A percentile compares a stretch with the other conserved stretches of the same genome.
Conservation (phyloP, 225 moss, liverwort and hornwort species). For the Antitrichia curtipendula region DNA sequence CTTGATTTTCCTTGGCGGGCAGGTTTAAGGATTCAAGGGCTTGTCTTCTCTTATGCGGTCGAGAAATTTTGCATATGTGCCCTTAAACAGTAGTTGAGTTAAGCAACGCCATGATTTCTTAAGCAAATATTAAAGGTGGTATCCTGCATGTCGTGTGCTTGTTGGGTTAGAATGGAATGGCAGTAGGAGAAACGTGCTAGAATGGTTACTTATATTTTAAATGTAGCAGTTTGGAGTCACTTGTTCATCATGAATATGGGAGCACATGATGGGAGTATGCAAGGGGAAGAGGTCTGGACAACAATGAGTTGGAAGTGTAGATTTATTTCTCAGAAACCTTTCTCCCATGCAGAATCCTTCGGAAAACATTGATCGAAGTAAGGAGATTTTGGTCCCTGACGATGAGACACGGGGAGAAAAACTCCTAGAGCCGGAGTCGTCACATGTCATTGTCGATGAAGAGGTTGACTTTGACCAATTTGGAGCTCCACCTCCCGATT, state of each 20-base stretch:
- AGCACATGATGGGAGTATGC: background rate
- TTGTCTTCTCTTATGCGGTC: background rate
- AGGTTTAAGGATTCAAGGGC: background rate
- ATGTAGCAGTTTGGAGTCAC: background rate
- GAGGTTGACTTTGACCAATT: conserved; percentile 40
- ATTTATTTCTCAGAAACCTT: background rate
- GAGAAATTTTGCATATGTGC: background rate
- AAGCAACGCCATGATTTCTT: background rate
- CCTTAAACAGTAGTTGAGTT: background rate
- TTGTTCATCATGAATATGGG: background rate
- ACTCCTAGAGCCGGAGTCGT: background rate
- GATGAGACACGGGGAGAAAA: background rate
- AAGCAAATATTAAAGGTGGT: background rate
- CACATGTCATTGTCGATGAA: conserved; percentile 3
- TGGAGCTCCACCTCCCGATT: conserved; percentile 37
- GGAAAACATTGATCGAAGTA: background rate
- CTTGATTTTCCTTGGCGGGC: background rate
- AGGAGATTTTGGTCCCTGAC: background rate
- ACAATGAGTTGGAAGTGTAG: background rate
- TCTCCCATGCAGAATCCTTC: background rate
- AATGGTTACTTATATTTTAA: background rate
- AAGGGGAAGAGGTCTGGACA: background rate
- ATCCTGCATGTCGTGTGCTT: background rate
- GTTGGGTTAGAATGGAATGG: background rate
- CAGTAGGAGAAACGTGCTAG: background rate